Evolutionary conservation across 352 stramenopile species (phyloP).

Genomic region (Phytophthora sp.): DNA sequence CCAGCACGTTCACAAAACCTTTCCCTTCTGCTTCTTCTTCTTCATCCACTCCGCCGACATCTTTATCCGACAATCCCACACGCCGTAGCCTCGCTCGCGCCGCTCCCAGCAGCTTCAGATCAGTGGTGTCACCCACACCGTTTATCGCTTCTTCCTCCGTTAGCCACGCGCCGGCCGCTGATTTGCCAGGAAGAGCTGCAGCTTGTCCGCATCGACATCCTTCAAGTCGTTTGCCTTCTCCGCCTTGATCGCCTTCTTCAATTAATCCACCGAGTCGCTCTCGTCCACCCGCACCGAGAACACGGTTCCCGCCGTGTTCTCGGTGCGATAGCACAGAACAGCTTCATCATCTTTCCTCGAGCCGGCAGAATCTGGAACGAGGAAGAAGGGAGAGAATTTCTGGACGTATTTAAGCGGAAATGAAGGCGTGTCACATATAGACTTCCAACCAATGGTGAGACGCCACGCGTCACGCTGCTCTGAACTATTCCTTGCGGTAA

Average conservation of each 20-base stretch:
- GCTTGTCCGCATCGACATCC: too few species aligned
- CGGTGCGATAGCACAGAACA: not conserved
- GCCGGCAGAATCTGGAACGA: too few species aligned
- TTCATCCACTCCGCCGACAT: conserved; percentile 4
- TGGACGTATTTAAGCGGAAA: too few species aligned
- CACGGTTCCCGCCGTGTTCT: too few species aligned
- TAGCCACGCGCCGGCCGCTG: conserved; percentile 2
- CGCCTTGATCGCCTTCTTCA: not conserved
- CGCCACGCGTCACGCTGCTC: too few species aligned
- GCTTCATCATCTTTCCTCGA: conserved; percentile 2
- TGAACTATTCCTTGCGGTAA: too few species aligned
- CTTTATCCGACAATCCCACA: not conserved
- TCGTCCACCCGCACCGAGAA: too few species aligned
- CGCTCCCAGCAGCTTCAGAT: not conserved
- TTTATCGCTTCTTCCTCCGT: not conserved
- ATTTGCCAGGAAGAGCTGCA: conserved; percentile 14
- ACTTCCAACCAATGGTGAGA: too few species aligned
- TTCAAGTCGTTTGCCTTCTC: not conserved
- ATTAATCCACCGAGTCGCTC: not conserved
- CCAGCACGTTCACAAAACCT: conserved; percentile 8
- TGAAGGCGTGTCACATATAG: too few species aligned
- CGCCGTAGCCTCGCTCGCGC: not conserved
- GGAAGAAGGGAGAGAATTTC: too few species aligned
- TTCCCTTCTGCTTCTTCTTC: not conserved
- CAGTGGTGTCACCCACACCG: not conserved